Base-by-base conservation (phyloP, 768 basidiomycete species). In the Lactarius hatsudake region DNA sequence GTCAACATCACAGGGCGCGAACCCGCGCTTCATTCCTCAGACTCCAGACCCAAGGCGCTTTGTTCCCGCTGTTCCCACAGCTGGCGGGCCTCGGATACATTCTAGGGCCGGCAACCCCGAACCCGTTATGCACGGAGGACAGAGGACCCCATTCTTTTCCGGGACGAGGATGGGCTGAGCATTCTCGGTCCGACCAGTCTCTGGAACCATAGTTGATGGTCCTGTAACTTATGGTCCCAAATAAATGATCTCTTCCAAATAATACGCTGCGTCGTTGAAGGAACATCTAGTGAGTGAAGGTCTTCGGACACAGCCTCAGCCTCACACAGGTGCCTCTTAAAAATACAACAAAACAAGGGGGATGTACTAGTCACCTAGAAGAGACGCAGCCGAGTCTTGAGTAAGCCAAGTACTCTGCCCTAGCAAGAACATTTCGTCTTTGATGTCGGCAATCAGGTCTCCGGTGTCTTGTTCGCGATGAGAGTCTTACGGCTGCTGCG, bases 101-200 rank as follows among this genome's bases (percentile, higher is more conserved):
- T 70, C 73, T 57, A 71, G 74, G 23, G 45, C 73, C 13, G 55
- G 64, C 9, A 70, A 64, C 15, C 38, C 71, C 17, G 42, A 59
- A 53, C 58, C 58, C 20, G n/a, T 38, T 17, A 15, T 55, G 23
- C 64, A 60, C 28, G 63, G 43, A 30, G 62, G 76, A 61, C 87
- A 89, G 66, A 81, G 87, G 71, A 78, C 79, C 67, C 84, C 86
- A 51, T 89, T 89, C 73, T 72, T 83, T 43, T 80, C 79, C 34
- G 77, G 78, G 30, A 62, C 70, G 45, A 59, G 55, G 55, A 45
- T 67, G 76, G 43, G 75, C 72, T 32, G 75, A 65, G 26, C 26
- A 5, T 13, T 28, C 38, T 32, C 28, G 26, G 40, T 40, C 40
- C 10, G 15, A 23, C 61, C 48, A 23, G 30, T 57, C 18, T 18